A percentile compares a stretch with the other conserved stretches of the same genome.
Evolutionary conservation across 2,329 filamentous ascomycete species (phyloP).

Genomic region (Claviceps sp.): DNA sequence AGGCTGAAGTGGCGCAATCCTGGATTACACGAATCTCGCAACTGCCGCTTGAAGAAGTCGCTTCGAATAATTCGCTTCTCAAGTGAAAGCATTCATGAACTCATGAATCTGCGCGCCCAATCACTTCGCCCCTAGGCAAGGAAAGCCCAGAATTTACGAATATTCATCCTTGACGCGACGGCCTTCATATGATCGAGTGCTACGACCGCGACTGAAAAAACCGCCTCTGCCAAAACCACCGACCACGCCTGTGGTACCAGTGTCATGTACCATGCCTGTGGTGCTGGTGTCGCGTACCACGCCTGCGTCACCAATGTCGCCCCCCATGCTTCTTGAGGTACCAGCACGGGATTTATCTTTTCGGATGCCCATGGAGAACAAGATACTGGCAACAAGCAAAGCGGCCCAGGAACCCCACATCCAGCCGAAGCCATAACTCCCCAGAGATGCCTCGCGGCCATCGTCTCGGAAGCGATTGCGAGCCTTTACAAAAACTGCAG

Average conservation of each 20-base stretch:
- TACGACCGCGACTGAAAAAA: constrained; percentile 17
- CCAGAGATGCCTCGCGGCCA: constrained; percentile 46
- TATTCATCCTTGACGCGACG: constrained; percentile 60
- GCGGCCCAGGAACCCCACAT: constrained; percentile 59
- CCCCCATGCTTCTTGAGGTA: constrained; percentile 13
- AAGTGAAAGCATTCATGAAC: too few species aligned
- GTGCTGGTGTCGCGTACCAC: too few species aligned
- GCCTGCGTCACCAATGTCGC: too few species aligned
- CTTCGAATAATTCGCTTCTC: neutral
- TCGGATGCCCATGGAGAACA: constrained; percentile 53
- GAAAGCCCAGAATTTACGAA: constrained; percentile 24
- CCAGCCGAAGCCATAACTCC: constrained; percentile 60
- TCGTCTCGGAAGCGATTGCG: constrained; percentile 49
- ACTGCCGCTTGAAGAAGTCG: neutral
- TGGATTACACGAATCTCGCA: too few species aligned
- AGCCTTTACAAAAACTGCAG: constrained; percentile 56
- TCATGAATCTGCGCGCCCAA: too few species aligned
- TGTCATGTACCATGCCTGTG: too few species aligned
- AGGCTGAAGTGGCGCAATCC: too few species aligned
- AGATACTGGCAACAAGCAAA: constrained; percentile 50
- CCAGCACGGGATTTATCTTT: constrained; percentile 23
- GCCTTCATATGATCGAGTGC: constrained; percentile 28
- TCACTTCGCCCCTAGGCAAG: too few species aligned
- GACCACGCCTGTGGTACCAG: too few species aligned
- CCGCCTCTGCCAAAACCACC: constrained; percentile 11